Evolutionary conservation across 2,329 filamentous ascomycete species (phyloP), one percentile per base, ranked within the genome.

Genomic region (Ophiostoma quercus): DNA sequence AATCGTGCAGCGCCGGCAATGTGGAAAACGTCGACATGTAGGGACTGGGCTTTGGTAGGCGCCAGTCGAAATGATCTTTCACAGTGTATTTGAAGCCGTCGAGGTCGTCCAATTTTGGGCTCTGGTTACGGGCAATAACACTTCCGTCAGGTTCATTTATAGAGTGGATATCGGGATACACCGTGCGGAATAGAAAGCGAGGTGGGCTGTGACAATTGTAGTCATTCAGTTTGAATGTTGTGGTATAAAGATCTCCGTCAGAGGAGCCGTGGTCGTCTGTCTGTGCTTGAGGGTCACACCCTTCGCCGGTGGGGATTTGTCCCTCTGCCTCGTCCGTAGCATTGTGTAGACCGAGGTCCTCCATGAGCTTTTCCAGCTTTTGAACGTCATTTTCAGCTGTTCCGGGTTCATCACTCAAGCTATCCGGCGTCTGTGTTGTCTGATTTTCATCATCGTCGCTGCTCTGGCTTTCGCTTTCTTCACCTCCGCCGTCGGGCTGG

Each of bases 11-110:
- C 25, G 25, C 25, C 25, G 25, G 25, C 25, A 14, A 7, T 9
- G 9, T 4, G 25, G n/a, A 57, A 57, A 57, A 57, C n/a, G 51
- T 57, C 51, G 51, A 57, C 51, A 57, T 57, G 51, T 25, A 57
- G 22, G 51, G 51, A n/a, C 51, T 57, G n/a, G 19, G 16, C n/a
- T 3, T 1, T 9, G 9, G 9, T 12, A 16, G 19, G 25, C 51
- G n/a, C 51, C 51, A 25, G 7, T 12, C 3, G 9, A 57, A 57
- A 22, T 57, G 51, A 2, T 14, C 25, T 8, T 11, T 4, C 4
- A 25, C 14, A 9, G 51, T 25, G 51, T 8, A 5, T 57, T 5
- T 57, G 22, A 57, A 25, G 8, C 1, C 12, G 9, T 3, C 3
- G n/a, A 57, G n/a, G 11, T 25, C 25, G 11, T 11, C 11, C 4